Evolutionary conservation across 331 rosid species (phyloP).

Genomic region (Malus hybrid): DNA sequence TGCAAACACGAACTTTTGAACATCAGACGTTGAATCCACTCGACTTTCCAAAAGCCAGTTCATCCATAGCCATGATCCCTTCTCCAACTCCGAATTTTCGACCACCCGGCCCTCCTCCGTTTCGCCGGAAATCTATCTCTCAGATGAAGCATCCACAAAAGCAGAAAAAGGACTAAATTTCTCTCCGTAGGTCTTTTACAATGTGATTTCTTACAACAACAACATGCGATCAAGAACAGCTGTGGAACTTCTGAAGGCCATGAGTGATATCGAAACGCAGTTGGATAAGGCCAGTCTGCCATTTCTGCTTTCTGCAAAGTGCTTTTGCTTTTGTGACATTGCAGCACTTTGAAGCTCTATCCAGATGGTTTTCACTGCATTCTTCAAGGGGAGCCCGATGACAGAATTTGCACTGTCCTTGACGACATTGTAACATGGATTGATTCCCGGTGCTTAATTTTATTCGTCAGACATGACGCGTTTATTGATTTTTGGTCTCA

Average conservation of each 20-base stretch:
- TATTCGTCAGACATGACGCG: too few species aligned
- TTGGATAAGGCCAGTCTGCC: slow-evolving; percentile 40
- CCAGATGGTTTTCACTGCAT: slow-evolving; percentile 61
- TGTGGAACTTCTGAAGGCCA: slow-evolving; percentile 50
- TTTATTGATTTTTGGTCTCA: too few species aligned
- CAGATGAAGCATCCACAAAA: too few species aligned
- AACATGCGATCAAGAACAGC: slow-evolving; percentile 54
- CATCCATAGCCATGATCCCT: too few species aligned
- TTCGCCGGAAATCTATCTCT: too few species aligned
- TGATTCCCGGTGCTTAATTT: slow-evolving; percentile 25
- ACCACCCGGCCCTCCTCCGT: too few species aligned
- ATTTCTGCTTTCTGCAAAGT: not conserved
- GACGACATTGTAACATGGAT: slow-evolving; percentile 61
- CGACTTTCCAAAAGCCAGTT: too few species aligned
- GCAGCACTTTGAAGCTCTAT: slow-evolving; percentile 39
- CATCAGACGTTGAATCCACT: too few species aligned
- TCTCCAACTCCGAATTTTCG: too few species aligned
- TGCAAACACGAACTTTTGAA: too few species aligned
- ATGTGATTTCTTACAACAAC: slow-evolving; percentile 54
- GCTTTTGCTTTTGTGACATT: not conserved
- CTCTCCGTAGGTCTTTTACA: slow-evolving; percentile 44
- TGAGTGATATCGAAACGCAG: slow-evolving; percentile 48
- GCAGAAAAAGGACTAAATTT: not conserved
- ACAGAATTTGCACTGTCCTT: slow-evolving; percentile 39
- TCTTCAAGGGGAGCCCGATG: slow-evolving; percentile 74